These are phyloP conservation scores for Saccharomycopsis fodiens DNA, from an alignment of 805 yeast genomes.

Conservation along the genomic window DNA sequence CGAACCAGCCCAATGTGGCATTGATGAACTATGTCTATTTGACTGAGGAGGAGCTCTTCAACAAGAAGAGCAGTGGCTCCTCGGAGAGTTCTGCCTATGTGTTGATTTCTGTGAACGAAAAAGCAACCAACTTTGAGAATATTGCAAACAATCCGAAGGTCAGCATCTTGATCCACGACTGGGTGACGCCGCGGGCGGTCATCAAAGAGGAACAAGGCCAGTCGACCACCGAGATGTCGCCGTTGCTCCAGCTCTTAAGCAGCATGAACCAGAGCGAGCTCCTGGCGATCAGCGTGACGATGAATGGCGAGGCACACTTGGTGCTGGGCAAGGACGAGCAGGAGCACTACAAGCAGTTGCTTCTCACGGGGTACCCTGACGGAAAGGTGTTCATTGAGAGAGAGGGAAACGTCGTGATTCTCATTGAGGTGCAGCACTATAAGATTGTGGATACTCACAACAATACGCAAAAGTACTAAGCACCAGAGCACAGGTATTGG, in stretches of 20 bases:
- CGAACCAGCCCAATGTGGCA: slow-evolving; percentile 77
- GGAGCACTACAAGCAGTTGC: slow-evolving; percentile 53
- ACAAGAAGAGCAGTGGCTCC: slow-evolving; percentile 14
- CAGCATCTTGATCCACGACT: slow-evolving; percentile 81
- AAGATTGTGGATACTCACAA: slow-evolving; percentile 75
- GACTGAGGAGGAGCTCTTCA: slow-evolving; percentile 31
- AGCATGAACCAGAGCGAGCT: slow-evolving; percentile 74
- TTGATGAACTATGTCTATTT: slow-evolving; percentile 85
- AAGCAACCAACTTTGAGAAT: slow-evolving; percentile 70
- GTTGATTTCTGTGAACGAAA: slow-evolving; percentile 62
- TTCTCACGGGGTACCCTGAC: slow-evolving; percentile 55
- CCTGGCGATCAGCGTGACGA: slow-evolving; percentile 73
- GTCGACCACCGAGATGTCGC: slow-evolving; percentile 27
- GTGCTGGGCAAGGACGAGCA: slow-evolving; percentile 34
- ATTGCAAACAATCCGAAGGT: slow-evolving; percentile 66
- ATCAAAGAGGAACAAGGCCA: slow-evolving; percentile 24
- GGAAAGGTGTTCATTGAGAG: slow-evolving; percentile 47
- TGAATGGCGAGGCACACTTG: slow-evolving; percentile 63
- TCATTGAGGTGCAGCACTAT: slow-evolving; percentile 58
- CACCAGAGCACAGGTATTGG: too few relatives aligned
- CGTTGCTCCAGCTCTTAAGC: slow-evolving; percentile 55
- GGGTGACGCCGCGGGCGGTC: slow-evolving; percentile 55
- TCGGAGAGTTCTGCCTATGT: slow-evolving; percentile 38
- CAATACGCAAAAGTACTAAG: slow-evolving; percentile 34
- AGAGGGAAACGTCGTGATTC: slow-evolving; percentile 57